phyloP scores from a whole-genome alignment of 257 asterid species.

The Primulina tabacum region DNA sequence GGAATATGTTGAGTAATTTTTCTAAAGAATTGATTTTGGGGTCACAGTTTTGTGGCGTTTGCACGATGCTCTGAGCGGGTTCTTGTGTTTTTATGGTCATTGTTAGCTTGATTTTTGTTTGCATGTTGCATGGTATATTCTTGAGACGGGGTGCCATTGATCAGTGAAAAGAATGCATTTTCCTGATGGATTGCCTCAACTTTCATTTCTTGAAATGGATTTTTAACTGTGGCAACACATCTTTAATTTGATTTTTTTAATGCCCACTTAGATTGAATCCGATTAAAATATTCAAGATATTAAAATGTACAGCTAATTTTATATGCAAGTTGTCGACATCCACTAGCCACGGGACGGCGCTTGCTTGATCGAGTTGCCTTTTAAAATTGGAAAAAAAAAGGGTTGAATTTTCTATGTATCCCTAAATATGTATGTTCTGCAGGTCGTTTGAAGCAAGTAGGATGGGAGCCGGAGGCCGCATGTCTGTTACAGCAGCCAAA shows the following conservation, averaged over 20 bases:
- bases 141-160: neutral
- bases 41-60: neutral
- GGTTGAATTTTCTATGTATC: neutral
- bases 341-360: neutral
- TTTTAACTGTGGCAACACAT: neutral
- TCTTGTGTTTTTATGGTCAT: neutral
- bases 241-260: neutral
- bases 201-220: slow-evolving; percentile 5
- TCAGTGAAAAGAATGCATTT: neutral
- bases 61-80: slow-evolving; percentile 7
- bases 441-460: slow-evolving; percentile 18
- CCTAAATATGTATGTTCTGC: neutral
- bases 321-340: no score
- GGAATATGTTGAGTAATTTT: neutral
- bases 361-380: neutral
- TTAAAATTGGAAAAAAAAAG: no score
- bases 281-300: neutral
- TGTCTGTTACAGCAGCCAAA: slow-evolving; percentile 31
- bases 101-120: neutral
- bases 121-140: neutral
- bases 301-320: neutral
- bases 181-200: slow-evolving; percentile 3
- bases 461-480: slow-evolving; percentile 76
- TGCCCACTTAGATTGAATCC: neutral
- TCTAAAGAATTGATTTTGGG: neutral